Evolutionary conservation across 805 yeast genomes (phyloP), one percentile per base, ranked within the genome.

Genomic region (Candida arabinofermentans): DNA sequence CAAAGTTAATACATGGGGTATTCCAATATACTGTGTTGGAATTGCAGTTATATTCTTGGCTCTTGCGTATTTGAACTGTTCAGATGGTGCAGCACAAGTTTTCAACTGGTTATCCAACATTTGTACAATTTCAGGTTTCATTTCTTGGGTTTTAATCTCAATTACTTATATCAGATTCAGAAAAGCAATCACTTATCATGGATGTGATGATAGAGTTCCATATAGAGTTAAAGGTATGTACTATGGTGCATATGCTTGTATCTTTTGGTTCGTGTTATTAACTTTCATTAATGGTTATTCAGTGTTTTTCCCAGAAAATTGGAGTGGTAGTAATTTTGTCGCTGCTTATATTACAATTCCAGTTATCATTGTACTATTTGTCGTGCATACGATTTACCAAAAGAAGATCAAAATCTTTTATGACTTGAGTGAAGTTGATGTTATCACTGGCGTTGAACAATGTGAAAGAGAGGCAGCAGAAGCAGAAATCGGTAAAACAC

Each of bases 261-360:
- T 78, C 6, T 61, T 81, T 24, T 50, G 67, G 31, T 70, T 81
- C 42, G 44, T 69, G 3, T 23, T 84, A 13, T 54, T 84, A 38
- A 66, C 82, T 23, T 39, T 84, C 34, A 81, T 89, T 19, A 62
- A 62, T 44, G 90, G 90, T 39, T 84, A 80, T 56, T 77, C 72
- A 3, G 79, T 75, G 4, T 80, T 81, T 58, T 69, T 81, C 44
- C 47, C 79, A 59, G 79, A 74, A 12, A 33, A 57, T 37, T 78
- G 78, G 67, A 67, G 65, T 12, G 70, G 57, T 1, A 57, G 73
- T 9, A 79, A 78, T 55, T 81, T 81, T 51, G 61, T 81, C 33
- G 86, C 86, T 29, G 81, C 86, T 13, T 81, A 81, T 61, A 67
- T 81, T 44, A 79, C 86, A 0, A 59, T 81, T 41, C 83, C 81